These are phyloP conservation scores for Sphaerobolus stellatus DNA, from an alignment of 1,284 basidiomycete genomes.

Conservation along the genomic window DNA sequence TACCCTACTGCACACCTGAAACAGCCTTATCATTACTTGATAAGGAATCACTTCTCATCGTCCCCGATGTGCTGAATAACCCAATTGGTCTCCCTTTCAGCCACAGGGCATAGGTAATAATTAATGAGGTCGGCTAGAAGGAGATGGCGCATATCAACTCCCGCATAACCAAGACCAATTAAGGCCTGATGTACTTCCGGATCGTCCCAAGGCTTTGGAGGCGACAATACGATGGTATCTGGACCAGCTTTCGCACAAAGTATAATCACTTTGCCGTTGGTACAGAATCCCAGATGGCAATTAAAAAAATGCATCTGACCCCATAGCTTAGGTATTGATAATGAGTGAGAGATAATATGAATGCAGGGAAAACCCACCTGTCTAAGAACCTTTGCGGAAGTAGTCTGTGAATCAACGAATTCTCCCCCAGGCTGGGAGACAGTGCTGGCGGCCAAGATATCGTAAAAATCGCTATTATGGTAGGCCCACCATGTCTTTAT, in stretches of 20 bases:
- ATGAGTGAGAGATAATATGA: neutral
- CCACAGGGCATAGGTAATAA: neutral
- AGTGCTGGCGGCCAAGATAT: neutral
- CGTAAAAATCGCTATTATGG: neutral
- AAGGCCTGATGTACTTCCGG: neutral
- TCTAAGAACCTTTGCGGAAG: neutral
- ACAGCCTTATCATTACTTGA: too few relatives aligned
- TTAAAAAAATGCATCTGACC: neutral
- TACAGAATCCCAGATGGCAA: neutral
- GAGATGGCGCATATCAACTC: neutral
- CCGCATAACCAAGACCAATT: neutral
- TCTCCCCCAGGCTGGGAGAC: neutral
- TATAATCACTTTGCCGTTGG: neutral
- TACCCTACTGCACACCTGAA: too few relatives aligned
- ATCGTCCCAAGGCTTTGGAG: neutral
- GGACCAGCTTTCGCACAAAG: neutral
- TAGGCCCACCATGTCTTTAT: constrained; percentile 7
- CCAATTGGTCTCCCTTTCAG: neutral
- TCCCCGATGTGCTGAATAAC: too few relatives aligned
- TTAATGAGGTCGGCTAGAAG: too few relatives aligned
- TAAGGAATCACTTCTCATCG: too few relatives aligned
- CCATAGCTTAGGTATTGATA: neutral
- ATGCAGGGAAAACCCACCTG: neutral
- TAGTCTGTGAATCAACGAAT: neutral
- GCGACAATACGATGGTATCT: neutral